These are phyloP conservation scores for Rhazya stricta DNA, from an alignment of 257 asterid species.

Conservation along the genomic window DNA sequence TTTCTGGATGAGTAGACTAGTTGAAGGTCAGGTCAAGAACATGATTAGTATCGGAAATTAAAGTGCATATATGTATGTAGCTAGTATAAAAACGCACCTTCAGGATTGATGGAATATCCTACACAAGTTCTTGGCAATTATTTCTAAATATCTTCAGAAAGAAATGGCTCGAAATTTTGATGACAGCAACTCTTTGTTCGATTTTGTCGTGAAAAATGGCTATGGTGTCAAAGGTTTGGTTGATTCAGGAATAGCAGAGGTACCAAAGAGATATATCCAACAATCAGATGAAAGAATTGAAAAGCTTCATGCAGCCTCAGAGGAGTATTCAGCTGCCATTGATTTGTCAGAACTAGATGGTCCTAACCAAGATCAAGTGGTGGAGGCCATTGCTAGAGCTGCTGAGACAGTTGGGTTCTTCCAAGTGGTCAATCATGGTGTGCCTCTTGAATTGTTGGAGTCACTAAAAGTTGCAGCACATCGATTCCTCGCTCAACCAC, in stretches of 20 bases:
- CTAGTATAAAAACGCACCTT: neutral
- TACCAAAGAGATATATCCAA: slow-evolving; percentile 15
- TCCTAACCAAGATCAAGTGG: slow-evolving; percentile 31
- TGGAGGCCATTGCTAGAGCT: slow-evolving; percentile 23
- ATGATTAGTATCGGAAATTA: too few species aligned
- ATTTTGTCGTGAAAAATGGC: neutral
- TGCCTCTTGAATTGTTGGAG: slow-evolving; percentile 25
- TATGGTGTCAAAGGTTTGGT: slow-evolving; percentile 10
- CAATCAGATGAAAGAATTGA: slow-evolving; percentile 4
- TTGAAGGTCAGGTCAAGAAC: too few species aligned
- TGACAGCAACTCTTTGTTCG: neutral
- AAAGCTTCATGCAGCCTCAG: neutral
- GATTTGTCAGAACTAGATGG: slow-evolving; percentile 22
- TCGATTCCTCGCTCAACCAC: slow-evolving; percentile 20
- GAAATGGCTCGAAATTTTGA: slow-evolving; percentile 3
- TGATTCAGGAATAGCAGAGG: slow-evolving; percentile 14
- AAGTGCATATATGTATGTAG: too few species aligned
- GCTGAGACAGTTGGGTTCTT: slow-evolving; percentile 35
- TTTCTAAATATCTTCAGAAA: neutral
- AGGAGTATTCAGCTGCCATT: slow-evolving; percentile 1
- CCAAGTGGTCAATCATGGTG: slow-evolving; percentile 38
- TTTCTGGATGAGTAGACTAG: too few species aligned
- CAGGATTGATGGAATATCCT: neutral
- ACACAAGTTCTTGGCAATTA: neutral
- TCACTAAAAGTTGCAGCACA: slow-evolving; percentile 27